Evolutionary conservation across 2,329 filamentous ascomycete species (phyloP).

Genomic region (Cytospora schulzeri): DNA sequence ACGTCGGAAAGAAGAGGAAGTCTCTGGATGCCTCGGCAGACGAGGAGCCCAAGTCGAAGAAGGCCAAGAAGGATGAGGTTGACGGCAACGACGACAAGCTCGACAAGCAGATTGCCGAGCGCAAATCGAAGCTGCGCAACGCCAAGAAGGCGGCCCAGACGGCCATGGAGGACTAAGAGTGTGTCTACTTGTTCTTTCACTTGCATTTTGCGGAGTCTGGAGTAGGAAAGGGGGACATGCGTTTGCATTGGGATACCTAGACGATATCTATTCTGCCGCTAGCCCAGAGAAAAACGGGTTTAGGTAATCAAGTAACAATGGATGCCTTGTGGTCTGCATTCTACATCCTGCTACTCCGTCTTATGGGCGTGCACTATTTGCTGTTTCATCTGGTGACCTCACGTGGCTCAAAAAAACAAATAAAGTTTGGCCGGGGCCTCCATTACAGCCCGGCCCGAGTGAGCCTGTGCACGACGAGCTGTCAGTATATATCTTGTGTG

Average conservation of each 20-base stretch:
- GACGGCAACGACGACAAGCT: constrained; percentile 55
- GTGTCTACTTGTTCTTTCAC: constrained; percentile 20
- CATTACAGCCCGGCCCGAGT: not conserved
- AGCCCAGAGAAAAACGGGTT: not conserved
- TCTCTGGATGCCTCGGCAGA: constrained; percentile 39
- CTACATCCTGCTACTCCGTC: not conserved
- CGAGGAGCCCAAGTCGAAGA: constrained; percentile 33
- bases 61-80: constrained; percentile 34
- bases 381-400: not conserved
- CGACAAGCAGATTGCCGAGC: constrained; percentile 61
- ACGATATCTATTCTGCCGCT: not conserved
- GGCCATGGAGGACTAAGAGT: constrained; percentile 47
- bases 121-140: constrained; percentile 60
- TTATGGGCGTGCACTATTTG: not conserved
- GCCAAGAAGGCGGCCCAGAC: constrained; percentile 60
- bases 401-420: not conserved
- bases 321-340: not conserved
- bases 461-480: not conserved
- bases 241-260: constrained; percentile 3
- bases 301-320: not conserved
- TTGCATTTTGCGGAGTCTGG: constrained; percentile 27
- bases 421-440: not conserved
- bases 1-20: constrained; percentile 68
- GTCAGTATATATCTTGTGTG: not conserved
- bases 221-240: constrained; percentile 10